A percentile compares a stretch with the other conserved stretches of the same genome.
These are phyloP conservation scores for Boeremia exigua DNA, from an alignment of 2,329 filamentous ascomycete species.

Conservation along the genomic window DNA sequence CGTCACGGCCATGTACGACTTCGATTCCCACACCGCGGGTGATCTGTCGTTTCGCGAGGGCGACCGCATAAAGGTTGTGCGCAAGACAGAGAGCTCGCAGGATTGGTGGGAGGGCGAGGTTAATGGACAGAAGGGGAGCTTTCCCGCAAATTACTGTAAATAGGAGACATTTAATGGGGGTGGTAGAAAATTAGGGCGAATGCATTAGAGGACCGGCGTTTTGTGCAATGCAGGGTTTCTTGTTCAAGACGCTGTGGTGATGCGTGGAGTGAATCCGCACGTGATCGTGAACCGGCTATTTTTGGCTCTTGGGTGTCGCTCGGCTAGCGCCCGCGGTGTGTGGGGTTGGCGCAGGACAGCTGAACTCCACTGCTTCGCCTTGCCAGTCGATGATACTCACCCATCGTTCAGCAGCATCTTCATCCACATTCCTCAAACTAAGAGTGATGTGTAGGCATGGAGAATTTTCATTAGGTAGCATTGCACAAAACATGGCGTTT, in stretches of 20 bases:
- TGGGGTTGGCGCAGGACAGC: too few relatives aligned
- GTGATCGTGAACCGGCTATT: too few relatives aligned
- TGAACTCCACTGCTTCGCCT: too few relatives aligned
- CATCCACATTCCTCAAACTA: too few relatives aligned
- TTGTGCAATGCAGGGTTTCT: background rate
- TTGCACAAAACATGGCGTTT: too few relatives aligned
- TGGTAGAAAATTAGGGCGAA: background rate
- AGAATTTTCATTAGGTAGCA: too few relatives aligned
- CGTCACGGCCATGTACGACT: conserved; percentile 77
- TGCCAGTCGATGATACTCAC: too few relatives aligned
- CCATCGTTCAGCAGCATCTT: too few relatives aligned
- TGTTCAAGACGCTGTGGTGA: background rate
- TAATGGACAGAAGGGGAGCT: conserved; percentile 70
- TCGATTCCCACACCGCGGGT: conserved; percentile 70
- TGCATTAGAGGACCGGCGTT: conserved; percentile 28
- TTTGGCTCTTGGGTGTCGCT: too few relatives aligned
- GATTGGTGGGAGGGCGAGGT: conserved; percentile 90
- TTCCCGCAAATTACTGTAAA: conserved; percentile 84
- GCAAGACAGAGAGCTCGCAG: conserved; percentile 79
- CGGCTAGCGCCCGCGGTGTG: too few relatives aligned
- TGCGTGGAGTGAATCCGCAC: too few relatives aligned
- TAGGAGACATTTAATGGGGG: conserved; percentile 8
- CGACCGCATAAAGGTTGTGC: conserved; percentile 76
- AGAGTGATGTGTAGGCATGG: too few relatives aligned
- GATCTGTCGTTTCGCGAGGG: conserved; percentile 79